phyloP scores from a whole-genome alignment of 1,139 yeast species.

The Saccharomyces pastorianus region DNA sequence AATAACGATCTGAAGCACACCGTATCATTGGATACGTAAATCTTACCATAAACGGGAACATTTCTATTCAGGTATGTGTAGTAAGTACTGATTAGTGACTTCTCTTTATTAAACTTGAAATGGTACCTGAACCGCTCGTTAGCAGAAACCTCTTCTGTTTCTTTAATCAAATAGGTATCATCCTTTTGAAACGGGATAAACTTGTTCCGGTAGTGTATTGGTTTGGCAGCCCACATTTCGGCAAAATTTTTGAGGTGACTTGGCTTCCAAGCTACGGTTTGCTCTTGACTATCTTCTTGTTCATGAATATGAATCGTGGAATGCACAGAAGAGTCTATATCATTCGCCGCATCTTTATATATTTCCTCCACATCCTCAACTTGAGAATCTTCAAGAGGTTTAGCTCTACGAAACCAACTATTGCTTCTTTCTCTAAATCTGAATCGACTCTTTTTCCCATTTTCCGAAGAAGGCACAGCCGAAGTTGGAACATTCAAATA shows the following conservation, averaged over 20 bases:
- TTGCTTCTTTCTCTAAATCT: slow-evolving; percentile 2
- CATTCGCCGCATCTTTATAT: slow-evolving; percentile 1
- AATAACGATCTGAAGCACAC: slow-evolving; percentile 73
- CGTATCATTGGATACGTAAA: slow-evolving; percentile 59
- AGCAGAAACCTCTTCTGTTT: slow-evolving; percentile 36
- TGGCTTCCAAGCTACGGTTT: slow-evolving; percentile 23
- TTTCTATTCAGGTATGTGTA: slow-evolving; percentile 63
- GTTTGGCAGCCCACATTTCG: slow-evolving; percentile 56
- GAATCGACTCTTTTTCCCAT: not conserved
- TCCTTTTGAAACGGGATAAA: slow-evolving; percentile 37
- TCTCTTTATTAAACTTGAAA: slow-evolving; percentile 53
- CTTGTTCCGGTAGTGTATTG: slow-evolving; percentile 49
- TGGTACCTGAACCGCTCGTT: slow-evolving; percentile 50
- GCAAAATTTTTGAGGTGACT: slow-evolving; percentile 37
- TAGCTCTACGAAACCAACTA: not conserved
- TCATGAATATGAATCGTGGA: not conserved
- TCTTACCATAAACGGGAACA: slow-evolving; percentile 73
- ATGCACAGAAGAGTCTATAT: not conserved
- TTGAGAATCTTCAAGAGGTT: not conserved
- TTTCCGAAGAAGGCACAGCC: not conserved
- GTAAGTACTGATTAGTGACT: slow-evolving; percentile 56
- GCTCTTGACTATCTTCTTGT: slow-evolving; percentile 5
- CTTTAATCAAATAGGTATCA: slow-evolving; percentile 41
- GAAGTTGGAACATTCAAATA: not conserved
- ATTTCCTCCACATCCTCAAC: not conserved